Evolutionary conservation across 495 filamentous ascomycete species (phyloP).

Genomic region (Oleoguttula mirabilis): DNA sequence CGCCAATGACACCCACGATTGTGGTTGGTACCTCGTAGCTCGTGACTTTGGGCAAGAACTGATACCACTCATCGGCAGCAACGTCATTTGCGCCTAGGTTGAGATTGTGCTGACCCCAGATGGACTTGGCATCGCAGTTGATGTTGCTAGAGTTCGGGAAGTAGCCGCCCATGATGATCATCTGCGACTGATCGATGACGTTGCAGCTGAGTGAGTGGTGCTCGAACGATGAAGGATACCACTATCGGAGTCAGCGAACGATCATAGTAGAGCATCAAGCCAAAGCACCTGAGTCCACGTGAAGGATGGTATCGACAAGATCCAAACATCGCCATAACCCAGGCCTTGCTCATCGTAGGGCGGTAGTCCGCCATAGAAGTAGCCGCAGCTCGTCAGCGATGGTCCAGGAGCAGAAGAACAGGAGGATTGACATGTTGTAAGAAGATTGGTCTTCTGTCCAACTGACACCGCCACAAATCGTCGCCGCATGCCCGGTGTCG

Average conservation of each 20-base stretch:
- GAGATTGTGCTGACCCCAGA: conserved; percentile 35
- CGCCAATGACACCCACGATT: no score
- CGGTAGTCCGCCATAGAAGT: no score
- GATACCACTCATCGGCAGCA: conserved; percentile 29
- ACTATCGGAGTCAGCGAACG: conserved; percentile 19
- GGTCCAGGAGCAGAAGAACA: no score
- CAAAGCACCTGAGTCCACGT: conserved; percentile 36
- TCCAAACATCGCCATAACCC: conserved; percentile 46
- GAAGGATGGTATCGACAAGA: conserved; percentile 42
- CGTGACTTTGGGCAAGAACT: conserved; percentile 30
- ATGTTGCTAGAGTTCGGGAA: conserved; percentile 24
- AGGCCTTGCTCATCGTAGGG: no score
- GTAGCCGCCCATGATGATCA: conserved; percentile 38
- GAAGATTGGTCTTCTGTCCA: no score
- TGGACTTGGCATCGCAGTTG: conserved; percentile 25
- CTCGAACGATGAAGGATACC: conserved; percentile 31
- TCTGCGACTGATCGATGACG: conserved; percentile 35
- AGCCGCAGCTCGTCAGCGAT: no score
- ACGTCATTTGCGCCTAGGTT: conserved; percentile 34
- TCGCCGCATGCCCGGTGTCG: no score
- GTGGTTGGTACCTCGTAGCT: conserved; percentile 35
- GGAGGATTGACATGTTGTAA: no score
- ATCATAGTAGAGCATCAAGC: background rate
- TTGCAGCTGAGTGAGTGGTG: conserved; percentile 42
- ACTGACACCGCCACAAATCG: no score